phyloP scores from a whole-genome alignment of 2,329 filamentous ascomycete species.

The Plenodomus biglobosus region DNA sequence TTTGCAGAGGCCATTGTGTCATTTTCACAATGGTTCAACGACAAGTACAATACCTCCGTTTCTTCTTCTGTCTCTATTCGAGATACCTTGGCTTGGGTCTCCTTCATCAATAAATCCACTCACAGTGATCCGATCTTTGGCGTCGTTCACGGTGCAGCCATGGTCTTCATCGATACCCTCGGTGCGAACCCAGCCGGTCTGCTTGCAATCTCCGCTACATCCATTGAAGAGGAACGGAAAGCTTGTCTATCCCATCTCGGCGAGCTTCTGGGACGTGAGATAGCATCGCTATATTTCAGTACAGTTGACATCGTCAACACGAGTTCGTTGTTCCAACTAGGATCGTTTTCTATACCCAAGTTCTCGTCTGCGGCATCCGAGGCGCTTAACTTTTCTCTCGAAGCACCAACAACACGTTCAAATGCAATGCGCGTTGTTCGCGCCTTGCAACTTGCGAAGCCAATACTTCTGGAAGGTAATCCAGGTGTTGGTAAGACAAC shows the following conservation, averaged over 20 bases:
- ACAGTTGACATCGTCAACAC: conserved; percentile 61
- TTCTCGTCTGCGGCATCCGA: conserved; percentile 47
- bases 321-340: conserved; percentile 63
- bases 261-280: conserved; percentile 65
- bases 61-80: conserved; percentile 83
- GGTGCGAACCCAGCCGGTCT: conserved; percentile 93
- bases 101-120: conserved; percentile 77
- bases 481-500: conserved; percentile 99
- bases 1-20: conserved; percentile 72
- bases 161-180: conserved; percentile 93
- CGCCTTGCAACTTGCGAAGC: conserved; percentile 84
- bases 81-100: conserved; percentile 89
- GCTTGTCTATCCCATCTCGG: conserved; percentile 73
- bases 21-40: conserved; percentile 92
- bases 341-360: conserved; percentile 70
- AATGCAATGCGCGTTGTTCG: conserved; percentile 91
- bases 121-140: conserved; percentile 53
- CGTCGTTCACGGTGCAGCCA: conserved; percentile 82
- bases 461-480: conserved; percentile 91
- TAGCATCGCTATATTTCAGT: conserved; percentile 65
- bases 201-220: conserved; percentile 69
- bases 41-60: conserved; percentile 72
- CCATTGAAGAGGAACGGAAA: conserved; percentile 69
- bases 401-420: conserved; percentile 83
- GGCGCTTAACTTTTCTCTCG: conserved; percentile 71